Evolutionary conservation across 75 land plant species (phyloP), one percentile per base, ranked within the genome.

Genomic region (Azolla pinnata): DNA sequence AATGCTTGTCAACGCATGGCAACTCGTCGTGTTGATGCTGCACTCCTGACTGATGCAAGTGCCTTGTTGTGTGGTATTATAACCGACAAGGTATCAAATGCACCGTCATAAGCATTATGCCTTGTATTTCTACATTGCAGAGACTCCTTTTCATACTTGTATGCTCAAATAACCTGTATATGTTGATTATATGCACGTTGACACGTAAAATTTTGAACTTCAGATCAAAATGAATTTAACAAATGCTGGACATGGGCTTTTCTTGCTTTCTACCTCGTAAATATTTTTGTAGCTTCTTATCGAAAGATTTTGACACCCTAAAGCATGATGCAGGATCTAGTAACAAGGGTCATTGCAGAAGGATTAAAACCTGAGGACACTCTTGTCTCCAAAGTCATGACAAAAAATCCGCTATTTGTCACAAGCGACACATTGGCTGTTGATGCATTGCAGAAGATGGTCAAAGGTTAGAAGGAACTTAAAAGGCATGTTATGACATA

Each of bases 1-100:
- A 89, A 91, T 38, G 97, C 97, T 2, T 91, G 97, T 64, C 68
- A 93, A 26, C 65, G 97, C 52, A 91, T 91, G 97, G 83, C 81
- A 4, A 68, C 85, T 28, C 78, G 97, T n/a, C 69, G 92, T 29
- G 93, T 91, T 0, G 97, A 87, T 67, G 97, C 97, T 44, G 93
- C 83, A 12, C 67, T 91, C 56, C 74, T 91, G 57, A 88, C 88
- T 0, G 97, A 91, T 78, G 62, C 88, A 1, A 82, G 81, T 53
- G 93, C 86, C 31, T 63, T 91, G 49, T 83, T 91, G n/a, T 91
- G 89, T 33, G 97, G 97, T 7, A 91, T 91, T 51, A 75, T 91
- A 19, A 91, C 97, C 0, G 97, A 91, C 57, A 91, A 91, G 86
- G 97, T 82, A 30, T 30, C 23, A 21, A 23, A 25, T 12, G 44